Conservation (phyloP, 306 rosid species). For the Delonix regia region DNA sequence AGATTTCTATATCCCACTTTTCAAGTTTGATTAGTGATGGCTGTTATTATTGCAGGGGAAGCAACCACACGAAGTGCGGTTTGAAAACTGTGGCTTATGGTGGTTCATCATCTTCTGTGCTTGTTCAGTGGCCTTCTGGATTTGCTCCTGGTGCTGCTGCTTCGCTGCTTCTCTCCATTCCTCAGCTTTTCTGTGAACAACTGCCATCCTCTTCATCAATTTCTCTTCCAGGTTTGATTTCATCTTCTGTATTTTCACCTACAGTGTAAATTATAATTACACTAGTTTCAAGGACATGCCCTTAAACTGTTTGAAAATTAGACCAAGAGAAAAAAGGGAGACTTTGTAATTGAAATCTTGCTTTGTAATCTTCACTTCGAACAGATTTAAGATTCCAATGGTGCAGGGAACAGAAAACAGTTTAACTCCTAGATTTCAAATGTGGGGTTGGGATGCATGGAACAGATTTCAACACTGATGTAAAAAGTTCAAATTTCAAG, state of each 20-base stretch:
- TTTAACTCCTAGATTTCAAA: constrained; percentile 31
- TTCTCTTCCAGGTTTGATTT: constrained; percentile 90
- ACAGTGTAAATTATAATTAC: background rate
- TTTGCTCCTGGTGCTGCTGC: constrained; percentile 76
- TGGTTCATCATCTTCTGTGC: constrained; percentile 59
- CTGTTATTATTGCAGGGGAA: constrained; percentile 74
- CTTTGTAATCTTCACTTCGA: constrained; percentile 26
- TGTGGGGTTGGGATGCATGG: background rate
- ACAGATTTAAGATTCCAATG: constrained; percentile 33
- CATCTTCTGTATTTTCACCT: constrained; percentile 97
- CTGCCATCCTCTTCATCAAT: constrained; percentile 84
- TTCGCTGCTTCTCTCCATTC: constrained; percentile 78
- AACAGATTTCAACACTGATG: no score
- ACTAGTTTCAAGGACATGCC: constrained; percentile 21
- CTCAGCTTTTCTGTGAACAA: constrained; percentile 88
- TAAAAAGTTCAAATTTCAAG: no score
- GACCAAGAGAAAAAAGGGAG: background rate
- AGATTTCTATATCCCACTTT: background rate
- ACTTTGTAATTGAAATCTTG: background rate
- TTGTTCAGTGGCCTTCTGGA: constrained; percentile 59
- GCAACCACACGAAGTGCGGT: constrained; percentile 79
- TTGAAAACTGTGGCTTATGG: constrained; percentile 52
- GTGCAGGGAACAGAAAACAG: constrained; percentile 2
- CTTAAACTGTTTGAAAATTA: background rate
- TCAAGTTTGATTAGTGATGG: constrained; percentile 22